Evolutionary conservation across 257 asterid species (phyloP), one percentile per base, ranked within the genome.

Genomic region (Sherardia arvensis): DNA sequence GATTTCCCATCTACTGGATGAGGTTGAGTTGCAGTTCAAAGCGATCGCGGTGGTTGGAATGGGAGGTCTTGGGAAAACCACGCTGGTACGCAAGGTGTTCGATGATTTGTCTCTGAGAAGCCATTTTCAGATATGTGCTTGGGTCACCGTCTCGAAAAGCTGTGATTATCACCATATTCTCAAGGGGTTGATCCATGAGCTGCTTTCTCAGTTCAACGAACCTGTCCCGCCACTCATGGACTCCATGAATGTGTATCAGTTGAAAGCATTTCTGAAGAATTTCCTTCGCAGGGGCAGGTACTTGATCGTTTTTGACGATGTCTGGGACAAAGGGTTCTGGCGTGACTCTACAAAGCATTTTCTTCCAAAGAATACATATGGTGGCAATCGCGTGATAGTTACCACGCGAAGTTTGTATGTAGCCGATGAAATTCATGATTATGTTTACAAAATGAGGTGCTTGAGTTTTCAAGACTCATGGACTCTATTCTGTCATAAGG

Each of bases 241-340:
- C 0, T 38, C 58, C 14, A 62, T 73, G 73, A 38, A 62, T 11
- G 10, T 43, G 0, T 3, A 40, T 34, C 21, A 22, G 53, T 21
- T 73, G 77, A 60, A 65, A 20, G 29, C 17, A 21, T 21, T 36
- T 28, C 40, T 63, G 26, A 67, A 67, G 29, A 20, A 25, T 0
- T 36, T 33, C 23, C 51, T 67, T 18, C 38, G 45, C 1, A 30
- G 51, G 36, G 33, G 53, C 21, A 67, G 53, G 45, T 73, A 61
- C 27, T 36, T 58, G 2, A 7, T 73, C 23, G 73, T 73, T 38
- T 69, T 73, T 55, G 73, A 73, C 34, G 77, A 73, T 55, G 28
- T 73, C 5, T 61, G 66, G 71, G 53, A 25, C 28, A 7, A 14
- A 14, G 21, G 2, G 15, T 20, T 53, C 21, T 73, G 77, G 73